Evolutionary conservation across 2,329 filamentous ascomycete genomes (phyloP).

Genomic region (Biscogniauxia marginata): DNA sequence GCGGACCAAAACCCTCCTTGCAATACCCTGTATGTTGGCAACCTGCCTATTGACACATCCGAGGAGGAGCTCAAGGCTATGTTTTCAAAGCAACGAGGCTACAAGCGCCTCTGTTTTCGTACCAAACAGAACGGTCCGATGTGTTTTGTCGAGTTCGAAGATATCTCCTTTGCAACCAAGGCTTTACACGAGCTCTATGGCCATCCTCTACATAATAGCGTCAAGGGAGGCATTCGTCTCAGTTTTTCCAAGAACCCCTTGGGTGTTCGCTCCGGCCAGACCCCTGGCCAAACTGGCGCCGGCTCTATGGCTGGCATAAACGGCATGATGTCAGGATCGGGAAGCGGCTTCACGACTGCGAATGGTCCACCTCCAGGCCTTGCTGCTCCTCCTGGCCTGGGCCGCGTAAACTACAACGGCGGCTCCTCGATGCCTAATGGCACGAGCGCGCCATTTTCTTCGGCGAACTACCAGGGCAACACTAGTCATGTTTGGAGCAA

Average conservation of each 20-base stretch:
- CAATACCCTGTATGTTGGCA: slow-evolving; percentile 98
- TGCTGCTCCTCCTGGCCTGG: slow-evolving; percentile 68
- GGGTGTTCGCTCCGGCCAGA: slow-evolving; percentile 80
- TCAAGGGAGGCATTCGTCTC: slow-evolving; percentile 90
- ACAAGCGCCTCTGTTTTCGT: slow-evolving; percentile 91
- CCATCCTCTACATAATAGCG: slow-evolving; percentile 80
- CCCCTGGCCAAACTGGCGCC: slow-evolving; percentile 40
- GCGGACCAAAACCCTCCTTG: slow-evolving; percentile 96
- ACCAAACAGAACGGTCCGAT: slow-evolving; percentile 95
- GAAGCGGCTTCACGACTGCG: slow-evolving; percentile 63
- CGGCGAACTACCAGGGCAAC: slow-evolving; percentile 19
- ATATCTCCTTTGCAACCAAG: slow-evolving; percentile 87
- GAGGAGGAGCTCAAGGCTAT: slow-evolving; percentile 94
- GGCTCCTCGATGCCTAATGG: slow-evolving; percentile 20
- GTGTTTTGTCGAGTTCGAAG: slow-evolving; percentile 99
- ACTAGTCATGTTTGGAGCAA: slow-evolving; percentile 27
- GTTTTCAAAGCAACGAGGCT: slow-evolving; percentile 90
- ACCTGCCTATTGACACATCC: slow-evolving; percentile 85
- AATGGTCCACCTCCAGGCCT: slow-evolving; percentile 82
- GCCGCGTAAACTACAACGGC: slow-evolving; percentile 25
- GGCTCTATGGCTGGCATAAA: slow-evolving; percentile 54
- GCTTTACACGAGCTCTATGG: slow-evolving; percentile 89
- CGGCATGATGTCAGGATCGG: slow-evolving; percentile 52
- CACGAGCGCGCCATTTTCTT: slow-evolving; percentile 22
- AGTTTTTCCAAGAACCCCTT: slow-evolving; percentile 98